phyloP scores from a whole-genome alignment of 768 basidiomycete species.

The Aureoboletus auriporus region DNA sequence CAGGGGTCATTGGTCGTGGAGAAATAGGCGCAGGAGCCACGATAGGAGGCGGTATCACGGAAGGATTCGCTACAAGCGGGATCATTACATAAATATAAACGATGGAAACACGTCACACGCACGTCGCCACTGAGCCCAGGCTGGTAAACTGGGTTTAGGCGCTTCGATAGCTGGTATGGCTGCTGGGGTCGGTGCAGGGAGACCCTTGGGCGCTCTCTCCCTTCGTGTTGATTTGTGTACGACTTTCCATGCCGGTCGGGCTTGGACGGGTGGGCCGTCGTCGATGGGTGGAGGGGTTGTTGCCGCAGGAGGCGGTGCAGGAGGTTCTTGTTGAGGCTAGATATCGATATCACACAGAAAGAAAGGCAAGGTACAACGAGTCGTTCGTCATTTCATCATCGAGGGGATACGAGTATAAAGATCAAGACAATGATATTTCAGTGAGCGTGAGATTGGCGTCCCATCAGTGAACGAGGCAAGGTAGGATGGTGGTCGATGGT shows the following conservation, averaged over 20 bases:
- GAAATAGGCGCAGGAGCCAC: constrained; percentile 30
- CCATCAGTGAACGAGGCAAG: not conserved
- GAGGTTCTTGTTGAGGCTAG: constrained; percentile 32
- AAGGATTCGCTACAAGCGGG: constrained; percentile 52
- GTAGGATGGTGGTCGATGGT: not conserved
- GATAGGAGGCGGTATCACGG: constrained; percentile 50
- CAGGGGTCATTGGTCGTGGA: constrained; percentile 39
- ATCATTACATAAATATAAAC: no score
- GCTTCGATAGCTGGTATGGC: constrained; percentile 38
- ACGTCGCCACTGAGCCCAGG: constrained; percentile 89
- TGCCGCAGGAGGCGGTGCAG: constrained; percentile 34
- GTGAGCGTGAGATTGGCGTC: not conserved
- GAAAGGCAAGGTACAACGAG: not conserved
- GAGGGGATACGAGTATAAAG: not conserved
- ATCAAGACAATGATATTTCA: not conserved
- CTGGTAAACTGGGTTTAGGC: constrained; percentile 55
- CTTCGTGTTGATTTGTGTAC: constrained; percentile 63
- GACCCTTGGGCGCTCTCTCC: constrained; percentile 41
- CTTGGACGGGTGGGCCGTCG: constrained; percentile 42
- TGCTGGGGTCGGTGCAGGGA: constrained; percentile 32
- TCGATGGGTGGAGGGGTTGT: constrained; percentile 46
- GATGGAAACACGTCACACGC: constrained; percentile 9
- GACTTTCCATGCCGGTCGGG: constrained; percentile 71
- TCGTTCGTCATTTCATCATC: not conserved
- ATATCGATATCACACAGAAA: not conserved